Evolutionary conservation across 495 filamentous ascomycete species (phyloP), one percentile per base, ranked within the genome.

Genomic region (Aspergillus sclerotioniger): DNA sequence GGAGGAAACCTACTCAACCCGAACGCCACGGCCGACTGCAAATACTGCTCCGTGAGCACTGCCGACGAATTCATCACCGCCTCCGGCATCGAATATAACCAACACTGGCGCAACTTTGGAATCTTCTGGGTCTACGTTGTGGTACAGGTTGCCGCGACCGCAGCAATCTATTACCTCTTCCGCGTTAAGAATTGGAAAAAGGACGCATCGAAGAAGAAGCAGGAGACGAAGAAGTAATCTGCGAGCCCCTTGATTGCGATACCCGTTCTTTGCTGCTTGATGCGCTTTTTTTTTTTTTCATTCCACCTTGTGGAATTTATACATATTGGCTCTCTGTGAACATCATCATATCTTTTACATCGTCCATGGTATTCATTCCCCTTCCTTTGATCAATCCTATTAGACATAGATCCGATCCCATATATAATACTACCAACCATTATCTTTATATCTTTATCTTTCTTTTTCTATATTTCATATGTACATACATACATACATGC

Each of bases 41-140:
- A 61, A 5, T 80, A 76, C 58, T 81, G 79, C 63, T 56, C 71
- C 6, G 45, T 80, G 20, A 45, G 28, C 1, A 66, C 70, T 31
- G 76, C 77, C 0, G 76, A 82, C 53, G 62, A 79, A 57, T 78
- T 64, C 33, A 45, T 81, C 13, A 68, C 61, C 6, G 15, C 43
- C 3, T 65, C 65, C 0, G 61, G 64, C 8, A 80, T 82, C 46
- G 57, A 47, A 6, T 90, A 58, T n/a, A 25, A 21, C 8, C 28
- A 71, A 0, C 57, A 66, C 17, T 71, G 68, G 68, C 59, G 68
- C 33, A 61, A 61, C 13, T 50, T 50, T 61, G 81, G 80, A 6
- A 68, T 82, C 19, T 70, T 80, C 21, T 84, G 78, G 76, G 78
- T 68, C 6, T 83, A 78, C 48, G 76, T 82, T 31, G 49, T 62